Conservation (phyloP, 2,329 filamentous ascomycete species). For the Bipolaris sorokiniana region DNA sequence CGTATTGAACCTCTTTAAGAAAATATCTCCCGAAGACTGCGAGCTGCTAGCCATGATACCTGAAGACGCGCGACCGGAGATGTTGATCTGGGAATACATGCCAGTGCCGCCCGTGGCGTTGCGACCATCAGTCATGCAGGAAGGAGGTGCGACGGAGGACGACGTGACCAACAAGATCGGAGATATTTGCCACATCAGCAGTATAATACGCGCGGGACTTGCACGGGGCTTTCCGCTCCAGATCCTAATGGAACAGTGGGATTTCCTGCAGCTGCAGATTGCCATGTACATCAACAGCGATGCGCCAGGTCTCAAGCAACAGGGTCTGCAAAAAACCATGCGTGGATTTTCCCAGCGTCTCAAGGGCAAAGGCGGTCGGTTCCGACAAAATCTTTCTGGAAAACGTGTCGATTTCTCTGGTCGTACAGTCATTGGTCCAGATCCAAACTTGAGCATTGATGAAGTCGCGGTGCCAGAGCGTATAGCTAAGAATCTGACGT, state of each 20-base stretch:
- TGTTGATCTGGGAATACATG: constrained; percentile 97
- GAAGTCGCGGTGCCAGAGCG: constrained; percentile 89
- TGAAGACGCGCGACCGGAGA: constrained; percentile 85
- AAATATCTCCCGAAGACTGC: constrained; percentile 83
- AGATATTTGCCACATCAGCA: constrained; percentile 92
- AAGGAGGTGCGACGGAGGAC: constrained; percentile 92
- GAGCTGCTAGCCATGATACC: constrained; percentile 90
- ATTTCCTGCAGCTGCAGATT: constrained; percentile 92
- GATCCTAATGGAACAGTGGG: constrained; percentile 98
- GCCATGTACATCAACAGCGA: constrained; percentile 99
- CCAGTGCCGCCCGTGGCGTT: constrained; percentile 95
- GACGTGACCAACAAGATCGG: constrained; percentile 96
- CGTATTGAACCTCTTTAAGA: constrained; percentile 89
- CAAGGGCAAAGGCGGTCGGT: constrained; percentile 97
- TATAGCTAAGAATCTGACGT: constrained; percentile 96
- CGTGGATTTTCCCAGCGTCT: constrained; percentile 93
- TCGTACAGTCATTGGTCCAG: constrained; percentile 95
- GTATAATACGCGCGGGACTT: constrained; percentile 81
- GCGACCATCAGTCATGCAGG: constrained; percentile 90
- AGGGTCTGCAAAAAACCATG: constrained; percentile 84
- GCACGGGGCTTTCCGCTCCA: constrained; percentile 82
- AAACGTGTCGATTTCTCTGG: constrained; percentile 99
- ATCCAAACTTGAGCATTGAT: constrained; percentile 91
- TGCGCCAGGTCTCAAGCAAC: constrained; percentile 87
- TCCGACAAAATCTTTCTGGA: constrained; percentile 94